phyloP scores from a whole-genome alignment of 139 green algal species.

The Trebouxia sp. region DNA sequence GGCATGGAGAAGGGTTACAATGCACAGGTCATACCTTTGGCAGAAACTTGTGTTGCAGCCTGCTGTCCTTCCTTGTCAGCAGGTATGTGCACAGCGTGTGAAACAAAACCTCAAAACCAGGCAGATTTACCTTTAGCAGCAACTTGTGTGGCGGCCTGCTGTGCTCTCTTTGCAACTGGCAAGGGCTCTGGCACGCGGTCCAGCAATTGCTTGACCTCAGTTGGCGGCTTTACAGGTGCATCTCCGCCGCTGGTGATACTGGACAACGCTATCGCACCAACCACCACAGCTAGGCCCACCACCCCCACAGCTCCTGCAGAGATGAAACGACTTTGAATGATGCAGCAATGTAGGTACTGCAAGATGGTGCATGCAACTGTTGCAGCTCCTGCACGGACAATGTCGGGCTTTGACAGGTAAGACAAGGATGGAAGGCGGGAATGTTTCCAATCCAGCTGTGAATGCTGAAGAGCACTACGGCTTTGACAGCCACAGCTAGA shows the following conservation, averaged over 20 bases:
- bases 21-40: background rate
- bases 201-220: background rate
- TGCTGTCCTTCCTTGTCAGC: background rate
- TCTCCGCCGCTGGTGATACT: background rate
- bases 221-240: background rate
- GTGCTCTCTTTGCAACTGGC: background rate
- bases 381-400: too few species aligned
- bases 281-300: background rate
- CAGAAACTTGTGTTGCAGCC: background rate
- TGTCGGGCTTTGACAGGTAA: too few species aligned
- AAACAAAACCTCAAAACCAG: too few species aligned
- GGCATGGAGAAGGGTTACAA: background rate
- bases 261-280: background rate
- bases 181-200: conserved; percentile 2
- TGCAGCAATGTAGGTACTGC: too few species aligned
- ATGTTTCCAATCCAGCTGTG: too few species aligned
- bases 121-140: background rate
- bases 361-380: too few species aligned
- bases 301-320: background rate
- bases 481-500: too few species aligned
- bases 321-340: background rate
- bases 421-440: too few species aligned
- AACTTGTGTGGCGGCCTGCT: background rate
- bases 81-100: background rate
- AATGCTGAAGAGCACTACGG: too few species aligned